Conservation (phyloP, 306 rosid genomes). For the Argentina anserina region DNA sequence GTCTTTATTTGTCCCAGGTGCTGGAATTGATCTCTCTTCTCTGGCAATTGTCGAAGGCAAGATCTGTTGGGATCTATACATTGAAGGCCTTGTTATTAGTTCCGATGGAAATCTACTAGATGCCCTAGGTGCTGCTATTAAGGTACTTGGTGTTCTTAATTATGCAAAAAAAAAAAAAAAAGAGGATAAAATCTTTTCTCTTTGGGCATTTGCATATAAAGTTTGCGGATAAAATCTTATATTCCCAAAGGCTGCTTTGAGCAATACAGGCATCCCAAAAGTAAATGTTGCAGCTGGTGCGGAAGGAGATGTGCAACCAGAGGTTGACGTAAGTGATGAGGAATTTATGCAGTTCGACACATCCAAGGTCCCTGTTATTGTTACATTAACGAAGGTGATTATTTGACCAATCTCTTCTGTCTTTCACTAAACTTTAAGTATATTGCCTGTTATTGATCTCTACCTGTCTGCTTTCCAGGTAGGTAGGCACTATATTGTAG, state of each 20-base stretch:
- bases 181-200: background rate
- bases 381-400: slow-evolving; percentile 79
- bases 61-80: slow-evolving; percentile 90
- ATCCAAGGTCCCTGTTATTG: slow-evolving; percentile 69
- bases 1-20: slow-evolving; percentile 42
- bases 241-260: slow-evolving; percentile 12
- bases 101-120: slow-evolving; percentile 91
- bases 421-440: background rate
- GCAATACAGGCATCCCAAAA: slow-evolving; percentile 59
- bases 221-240: background rate
- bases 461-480: slow-evolving; percentile 37
- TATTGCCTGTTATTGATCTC: background rate
- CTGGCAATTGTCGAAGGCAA: slow-evolving; percentile 69
- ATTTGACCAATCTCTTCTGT: background rate
- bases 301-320: slow-evolving; percentile 58
- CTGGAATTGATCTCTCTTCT: slow-evolving; percentile 78
- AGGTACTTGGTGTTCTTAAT: slow-evolving; percentile 45
- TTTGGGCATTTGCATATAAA: background rate
- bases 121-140: slow-evolving; percentile 81
- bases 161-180: background rate
- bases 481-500: slow-evolving; percentile 79
- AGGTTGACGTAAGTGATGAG: slow-evolving; percentile 77
- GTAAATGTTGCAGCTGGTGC: slow-evolving; percentile 59
- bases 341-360: slow-evolving; percentile 90
- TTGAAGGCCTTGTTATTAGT: slow-evolving; percentile 79